Evolutionary conservation across 768 basidiomycete species (phyloP).

Genomic region (Boletus tomentosulus): DNA sequence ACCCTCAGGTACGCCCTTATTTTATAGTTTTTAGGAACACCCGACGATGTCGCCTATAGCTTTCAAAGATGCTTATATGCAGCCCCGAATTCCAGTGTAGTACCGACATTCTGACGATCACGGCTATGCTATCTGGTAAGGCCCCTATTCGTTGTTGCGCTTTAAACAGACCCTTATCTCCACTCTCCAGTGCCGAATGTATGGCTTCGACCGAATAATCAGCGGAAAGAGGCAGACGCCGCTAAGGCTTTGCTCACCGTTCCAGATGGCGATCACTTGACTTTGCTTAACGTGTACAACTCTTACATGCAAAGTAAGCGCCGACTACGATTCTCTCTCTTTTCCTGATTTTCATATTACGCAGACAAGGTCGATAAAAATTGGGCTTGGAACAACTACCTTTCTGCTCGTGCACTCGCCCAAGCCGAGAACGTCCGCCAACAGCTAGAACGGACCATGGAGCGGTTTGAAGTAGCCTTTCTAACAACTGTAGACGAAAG

Average conservation of each 20-base stretch:
- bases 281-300: constrained; percentile 93
- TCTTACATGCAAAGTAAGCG: constrained; percentile 77
- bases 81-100: constrained; percentile 96
- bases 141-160: background rate
- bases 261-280: constrained; percentile 96
- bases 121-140: constrained; percentile 92
- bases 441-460: constrained; percentile 89
- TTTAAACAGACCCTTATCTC: background rate
- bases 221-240: constrained; percentile 85
- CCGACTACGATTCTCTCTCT: background rate
- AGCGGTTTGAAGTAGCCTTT: constrained; percentile 78
- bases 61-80: constrained; percentile 90
- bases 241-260: constrained; percentile 87
- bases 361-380: constrained; percentile 72
- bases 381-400: constrained; percentile 90
- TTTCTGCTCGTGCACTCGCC: constrained; percentile 74
- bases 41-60: constrained; percentile 26
- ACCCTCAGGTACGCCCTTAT: constrained; percentile 69
- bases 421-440: constrained; percentile 93
- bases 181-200: constrained; percentile 65
- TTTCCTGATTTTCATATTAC: background rate
- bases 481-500: constrained; percentile 63
- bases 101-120: constrained; percentile 92
- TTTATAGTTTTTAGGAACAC: background rate
- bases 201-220: constrained; percentile 89